A percentile compares a stretch with the other conserved stretches of the same genome.
These are phyloP conservation scores for Sclerotinia borealis DNA, from an alignment of 2,329 filamentous ascomycete species.

Conservation along the genomic window DNA sequence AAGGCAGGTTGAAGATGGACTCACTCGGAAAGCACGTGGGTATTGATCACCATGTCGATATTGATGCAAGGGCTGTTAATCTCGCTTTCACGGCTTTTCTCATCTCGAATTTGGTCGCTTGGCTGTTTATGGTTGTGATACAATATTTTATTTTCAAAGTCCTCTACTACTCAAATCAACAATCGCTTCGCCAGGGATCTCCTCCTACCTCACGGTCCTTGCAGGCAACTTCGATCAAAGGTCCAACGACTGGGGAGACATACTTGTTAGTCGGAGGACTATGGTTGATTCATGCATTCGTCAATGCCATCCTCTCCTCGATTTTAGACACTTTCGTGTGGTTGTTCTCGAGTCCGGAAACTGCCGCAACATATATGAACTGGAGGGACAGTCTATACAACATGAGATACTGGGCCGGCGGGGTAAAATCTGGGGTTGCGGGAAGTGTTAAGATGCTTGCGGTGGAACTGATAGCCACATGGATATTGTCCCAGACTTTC, in stretches of 20 bases:
- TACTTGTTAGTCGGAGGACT: neutral
- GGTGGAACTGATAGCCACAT: neutral
- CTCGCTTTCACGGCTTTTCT: neutral
- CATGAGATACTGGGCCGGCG: neutral
- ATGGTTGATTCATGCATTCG: neutral
- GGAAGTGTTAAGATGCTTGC: neutral
- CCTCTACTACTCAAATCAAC: neutral
- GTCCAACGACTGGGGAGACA: neutral
- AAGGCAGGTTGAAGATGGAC: neutral
- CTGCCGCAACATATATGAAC: neutral
- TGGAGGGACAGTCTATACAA: neutral
- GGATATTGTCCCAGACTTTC: conserved; percentile 2
- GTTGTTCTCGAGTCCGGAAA: neutral
- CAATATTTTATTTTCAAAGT: conserved; percentile 3
- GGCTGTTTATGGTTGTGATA: neutral
- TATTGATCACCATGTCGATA: neutral
- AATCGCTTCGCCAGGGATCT: neutral
- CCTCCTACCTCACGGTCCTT: neutral
- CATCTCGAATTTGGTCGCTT: neutral
- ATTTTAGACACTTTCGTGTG: neutral
- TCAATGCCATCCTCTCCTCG: neutral
- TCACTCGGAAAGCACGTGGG: neutral
- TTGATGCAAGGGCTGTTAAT: neutral
- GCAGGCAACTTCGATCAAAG: neutral
- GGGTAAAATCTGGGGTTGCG: neutral